phyloP scores from a whole-genome alignment of 441 rosid species.

The Gossypium lobatum region DNA sequence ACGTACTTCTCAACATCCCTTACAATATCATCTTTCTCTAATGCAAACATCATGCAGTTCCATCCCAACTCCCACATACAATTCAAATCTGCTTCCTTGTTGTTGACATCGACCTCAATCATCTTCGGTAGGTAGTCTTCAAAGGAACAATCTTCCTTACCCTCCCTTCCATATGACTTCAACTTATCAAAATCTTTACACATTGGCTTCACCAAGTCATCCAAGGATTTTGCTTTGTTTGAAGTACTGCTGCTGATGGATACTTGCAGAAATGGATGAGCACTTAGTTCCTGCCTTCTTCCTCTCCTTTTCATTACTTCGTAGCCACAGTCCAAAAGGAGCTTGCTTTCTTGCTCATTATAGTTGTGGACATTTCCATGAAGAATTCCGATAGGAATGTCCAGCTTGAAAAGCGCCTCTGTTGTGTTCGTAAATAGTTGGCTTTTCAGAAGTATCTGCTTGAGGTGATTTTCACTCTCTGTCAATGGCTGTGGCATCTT shows the following conservation, averaged over 20 bases:
- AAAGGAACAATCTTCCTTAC: conserved; percentile 27
- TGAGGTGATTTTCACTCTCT: conserved; percentile 53
- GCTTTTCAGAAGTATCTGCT: conserved; percentile 55
- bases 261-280: conserved; percentile 48
- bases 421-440: conserved; percentile 65
- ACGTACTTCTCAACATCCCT: conserved; percentile 62
- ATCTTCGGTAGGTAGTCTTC: conserved; percentile 62
- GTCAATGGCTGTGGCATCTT: conserved; percentile 39
- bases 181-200: conserved; percentile 48
- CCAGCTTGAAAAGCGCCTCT: conserved; percentile 66
- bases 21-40: conserved; percentile 57
- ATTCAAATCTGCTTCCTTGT: conserved; percentile 50
- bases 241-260: conserved; percentile 26
- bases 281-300: conserved; percentile 54
- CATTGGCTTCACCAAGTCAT: conserved; percentile 56
- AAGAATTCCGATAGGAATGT: conserved; percentile 41
- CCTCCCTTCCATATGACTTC: conserved; percentile 46
- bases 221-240: conserved; percentile 37
- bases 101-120: conserved; percentile 53
- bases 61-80: conserved; percentile 91
- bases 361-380: conserved; percentile 15
- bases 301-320: conserved; percentile 83
- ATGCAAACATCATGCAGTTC: conserved; percentile 38
- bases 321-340: conserved; percentile 62
- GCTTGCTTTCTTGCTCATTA: conserved; percentile 43